Conservation (phyloP, 2,329 filamentous ascomycete genomes). For the Diaporthe ampelina region DNA sequence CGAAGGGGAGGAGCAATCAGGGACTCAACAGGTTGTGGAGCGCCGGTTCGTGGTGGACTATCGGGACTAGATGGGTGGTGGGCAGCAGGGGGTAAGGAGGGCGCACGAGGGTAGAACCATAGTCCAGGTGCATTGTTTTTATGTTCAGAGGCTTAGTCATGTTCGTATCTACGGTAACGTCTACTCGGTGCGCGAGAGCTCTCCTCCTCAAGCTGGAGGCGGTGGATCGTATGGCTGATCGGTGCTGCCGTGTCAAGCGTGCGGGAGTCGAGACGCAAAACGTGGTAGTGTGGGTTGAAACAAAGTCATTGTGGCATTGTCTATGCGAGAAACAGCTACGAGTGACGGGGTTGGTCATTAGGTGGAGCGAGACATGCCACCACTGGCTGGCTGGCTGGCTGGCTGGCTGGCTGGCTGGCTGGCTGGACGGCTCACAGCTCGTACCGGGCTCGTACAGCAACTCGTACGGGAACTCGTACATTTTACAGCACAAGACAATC, state of each 20-base stretch:
- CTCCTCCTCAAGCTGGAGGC: neutral
- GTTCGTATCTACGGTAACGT: neutral
- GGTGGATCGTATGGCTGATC: neutral
- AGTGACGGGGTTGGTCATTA: neutral
- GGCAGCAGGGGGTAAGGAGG: neutral
- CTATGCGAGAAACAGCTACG: neutral
- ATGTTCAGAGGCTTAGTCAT: neutral
- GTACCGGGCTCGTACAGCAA: no score
- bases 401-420: no score
- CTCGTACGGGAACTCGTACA: neutral
- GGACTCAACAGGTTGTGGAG: slow-evolving; percentile 82
- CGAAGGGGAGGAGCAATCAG: slow-evolving; percentile 82
- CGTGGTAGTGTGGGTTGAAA: slow-evolving; percentile 1
- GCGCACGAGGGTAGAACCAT: neutral
- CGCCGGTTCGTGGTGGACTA: slow-evolving; percentile 84
- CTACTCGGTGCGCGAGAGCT: neutral
- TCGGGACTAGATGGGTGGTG: slow-evolving; percentile 50
- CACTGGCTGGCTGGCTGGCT: neutral
- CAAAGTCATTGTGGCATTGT: slow-evolving; percentile 20
- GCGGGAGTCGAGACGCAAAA: neutral
- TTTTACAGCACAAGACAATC: neutral
- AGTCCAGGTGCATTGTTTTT: neutral
- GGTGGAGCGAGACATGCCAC: neutral
- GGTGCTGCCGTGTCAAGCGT: neutral
- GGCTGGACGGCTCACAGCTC: neutral